phyloP scores from a whole-genome alignment of 345 rosid species.

The Eucalyptus paniculata region DNA sequence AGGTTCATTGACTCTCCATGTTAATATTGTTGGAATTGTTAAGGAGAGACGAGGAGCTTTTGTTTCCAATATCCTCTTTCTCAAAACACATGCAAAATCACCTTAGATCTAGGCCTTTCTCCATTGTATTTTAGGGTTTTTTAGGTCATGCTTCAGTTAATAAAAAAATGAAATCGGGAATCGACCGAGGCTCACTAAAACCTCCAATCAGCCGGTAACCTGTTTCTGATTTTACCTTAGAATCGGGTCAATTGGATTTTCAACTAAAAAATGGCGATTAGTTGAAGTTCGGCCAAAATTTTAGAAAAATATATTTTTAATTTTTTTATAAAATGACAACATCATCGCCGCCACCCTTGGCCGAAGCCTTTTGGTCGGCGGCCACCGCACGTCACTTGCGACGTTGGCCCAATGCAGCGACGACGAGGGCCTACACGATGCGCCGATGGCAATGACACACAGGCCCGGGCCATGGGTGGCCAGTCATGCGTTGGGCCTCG shows the following conservation, averaged over 20 bases:
- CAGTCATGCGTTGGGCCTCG: neutral
- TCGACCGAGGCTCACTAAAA: neutral
- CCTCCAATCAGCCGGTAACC: neutral
- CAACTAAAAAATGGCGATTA: neutral
- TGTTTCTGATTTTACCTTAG: fast-evolving
- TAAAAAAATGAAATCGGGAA: neutral
- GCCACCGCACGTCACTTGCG: neutral
- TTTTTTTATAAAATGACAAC: neutral
- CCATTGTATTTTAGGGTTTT: neutral
- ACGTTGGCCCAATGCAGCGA: neutral
- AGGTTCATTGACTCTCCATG: neutral
- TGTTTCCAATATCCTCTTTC: neutral
- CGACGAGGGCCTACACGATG: neutral
- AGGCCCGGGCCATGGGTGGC: neutral
- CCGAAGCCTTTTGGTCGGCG: neutral
- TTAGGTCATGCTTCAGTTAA: fast-evolving
- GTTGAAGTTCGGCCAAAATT: neutral
- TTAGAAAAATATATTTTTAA: no score
- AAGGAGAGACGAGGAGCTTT: neutral
- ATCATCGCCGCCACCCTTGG: neutral
- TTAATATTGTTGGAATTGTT: neutral
- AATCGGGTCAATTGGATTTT: neutral
- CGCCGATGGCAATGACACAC: neutral
- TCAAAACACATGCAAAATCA: neutral
- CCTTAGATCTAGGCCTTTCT: neutral